Conservation (phyloP, 2,329 filamentous ascomycete genomes). For the Exophiala bonariae region DNA sequence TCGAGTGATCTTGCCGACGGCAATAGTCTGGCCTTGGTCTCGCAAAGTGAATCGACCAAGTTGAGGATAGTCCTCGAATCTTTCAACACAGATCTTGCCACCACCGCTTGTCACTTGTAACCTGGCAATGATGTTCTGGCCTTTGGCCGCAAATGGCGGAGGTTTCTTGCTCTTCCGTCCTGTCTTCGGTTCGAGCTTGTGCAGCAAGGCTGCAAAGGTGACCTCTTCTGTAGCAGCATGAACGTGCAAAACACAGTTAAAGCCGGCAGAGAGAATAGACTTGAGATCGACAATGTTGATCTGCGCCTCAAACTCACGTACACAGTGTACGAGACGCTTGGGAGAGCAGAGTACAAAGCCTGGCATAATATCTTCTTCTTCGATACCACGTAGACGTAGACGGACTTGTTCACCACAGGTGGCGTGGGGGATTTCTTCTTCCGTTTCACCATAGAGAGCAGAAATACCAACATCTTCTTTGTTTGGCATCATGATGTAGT, state of each 20-base stretch:
- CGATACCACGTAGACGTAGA: constrained; percentile 85
- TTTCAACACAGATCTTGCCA: constrained; percentile 86
- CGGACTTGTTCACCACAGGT: constrained; percentile 95
- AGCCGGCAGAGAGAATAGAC: constrained; percentile 88
- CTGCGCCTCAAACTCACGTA: constrained; percentile 88
- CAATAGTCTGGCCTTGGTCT: constrained; percentile 98
- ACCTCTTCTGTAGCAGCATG: constrained; percentile 98
- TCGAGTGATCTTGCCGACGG: constrained; percentile 98
- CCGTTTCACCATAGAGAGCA: constrained; percentile 90
- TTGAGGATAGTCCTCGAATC: constrained; percentile 94
- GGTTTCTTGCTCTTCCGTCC: constrained; percentile 89
- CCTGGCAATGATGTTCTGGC: constrained; percentile 84
- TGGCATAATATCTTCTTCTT: constrained; percentile 94
- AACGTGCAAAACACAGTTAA: constrained; percentile 97
- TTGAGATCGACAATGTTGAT: constrained; percentile 94
- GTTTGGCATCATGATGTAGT: constrained; percentile 93
- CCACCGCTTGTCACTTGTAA: constrained; percentile 84
- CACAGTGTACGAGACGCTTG: constrained; percentile 89
- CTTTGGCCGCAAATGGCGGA: constrained; percentile 81
- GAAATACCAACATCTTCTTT: constrained; percentile 76
- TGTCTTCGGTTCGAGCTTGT: constrained; percentile 95
- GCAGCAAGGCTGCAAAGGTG: constrained; percentile 81
- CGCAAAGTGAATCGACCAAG: constrained; percentile 86
- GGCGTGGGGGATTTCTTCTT: constrained; percentile 80
- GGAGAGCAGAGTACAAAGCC: constrained; percentile 96